Base-by-base conservation (phyloP, 495 filamentous ascomycete species). In the Thermothielavioides terrestris region DNA sequence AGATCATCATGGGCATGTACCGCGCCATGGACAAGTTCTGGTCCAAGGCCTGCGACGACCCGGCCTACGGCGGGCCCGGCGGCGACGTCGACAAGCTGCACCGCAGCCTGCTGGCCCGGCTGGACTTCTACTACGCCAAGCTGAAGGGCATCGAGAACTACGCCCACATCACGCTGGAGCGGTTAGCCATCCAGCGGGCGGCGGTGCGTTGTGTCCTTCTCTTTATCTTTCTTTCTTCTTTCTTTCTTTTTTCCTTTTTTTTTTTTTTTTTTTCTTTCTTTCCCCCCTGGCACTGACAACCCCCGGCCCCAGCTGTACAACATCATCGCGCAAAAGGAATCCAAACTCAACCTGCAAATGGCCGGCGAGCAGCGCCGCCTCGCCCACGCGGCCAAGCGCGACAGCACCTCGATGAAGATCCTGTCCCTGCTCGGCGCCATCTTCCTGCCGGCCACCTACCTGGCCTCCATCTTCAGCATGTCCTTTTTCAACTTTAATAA, bases 241-340 rank as follows among this genome's bases (percentile, higher is more conserved):
- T 31, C 42, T 12, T 3, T 14, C 11, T 34, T 38, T 18, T 18
- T 6, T 22, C 22, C 43, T n/a, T 17, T 6, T 31, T 46, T 11
- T 9, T 21, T 17, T 21, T 6, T 14, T 15, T 18, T 15, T 4
- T 39, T 32, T 39, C 11, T 49, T 4, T 31, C 36, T n/a, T n/a
- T n/a, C n/a, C n/a, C n/a, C n/a, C n/a, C n/a, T n/a, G 28, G 12
- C 4, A 14, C 14, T 39, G 10, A 42, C 1, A n/a, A 21, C 26
- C 15, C 28, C 18, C 25, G 7, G 2, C 14, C 8, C 20, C 18
- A 74, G 65, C 49, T 79, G 4, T 78, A 78, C 60, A 79, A 78
- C 57, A 77, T 78, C 62, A 77, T 78, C 55, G 72, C 76, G 38
- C 77, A 78, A 50, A 75, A 76, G 42, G 77, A 78, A 53, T 74